These are phyloP conservation scores for Grosmannia huntii DNA, from an alignment of 2,329 filamentous ascomycete genomes.

Conservation along the genomic window DNA sequence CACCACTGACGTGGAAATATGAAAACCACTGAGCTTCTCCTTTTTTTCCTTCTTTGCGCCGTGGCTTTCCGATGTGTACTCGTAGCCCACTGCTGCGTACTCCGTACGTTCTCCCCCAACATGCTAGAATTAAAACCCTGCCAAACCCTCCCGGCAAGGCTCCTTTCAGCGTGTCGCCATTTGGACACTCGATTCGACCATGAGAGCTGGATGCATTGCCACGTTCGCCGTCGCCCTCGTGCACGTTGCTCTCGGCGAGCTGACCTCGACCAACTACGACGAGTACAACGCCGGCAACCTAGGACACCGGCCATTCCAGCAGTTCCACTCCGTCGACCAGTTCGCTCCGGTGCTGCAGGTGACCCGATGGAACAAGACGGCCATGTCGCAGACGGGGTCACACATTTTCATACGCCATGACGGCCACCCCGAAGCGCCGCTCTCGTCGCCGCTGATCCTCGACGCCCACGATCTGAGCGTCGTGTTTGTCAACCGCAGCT, in stretches of 20 bases:
- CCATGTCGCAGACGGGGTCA: conserved; percentile 1
- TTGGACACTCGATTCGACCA: background rate
- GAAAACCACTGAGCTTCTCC: background rate
- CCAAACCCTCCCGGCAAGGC: background rate
- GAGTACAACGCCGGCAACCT: conserved; percentile 5
- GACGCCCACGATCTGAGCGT: conserved; percentile 5
- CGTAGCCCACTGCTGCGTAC: too few species aligned
- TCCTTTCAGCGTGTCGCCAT: background rate
- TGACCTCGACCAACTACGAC: conserved; percentile 2
- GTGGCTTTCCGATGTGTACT: too few species aligned
- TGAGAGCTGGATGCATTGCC: background rate
- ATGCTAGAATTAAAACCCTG: background rate
- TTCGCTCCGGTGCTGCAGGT: conserved; percentile 5
- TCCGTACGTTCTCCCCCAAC: too few species aligned
- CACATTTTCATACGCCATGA: conserved; percentile 9
- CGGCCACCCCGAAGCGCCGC: background rate
- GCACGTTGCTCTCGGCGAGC: conserved; percentile 8
- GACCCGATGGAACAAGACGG: conserved; percentile 4
- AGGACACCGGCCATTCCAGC: conserved; percentile 4
- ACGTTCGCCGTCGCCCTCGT: background rate
- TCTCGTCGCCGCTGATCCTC: conserved; percentile 5
- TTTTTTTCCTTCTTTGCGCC: too few species aligned
- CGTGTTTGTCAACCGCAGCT: conserved; percentile 5
- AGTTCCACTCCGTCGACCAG: conserved; percentile 2
- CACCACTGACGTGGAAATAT: background rate